Evolutionary conservation across 345 rosid genomes (phyloP), one percentile per base, ranked within the genome.

Genomic region (Eucalyptus urophylla): DNA sequence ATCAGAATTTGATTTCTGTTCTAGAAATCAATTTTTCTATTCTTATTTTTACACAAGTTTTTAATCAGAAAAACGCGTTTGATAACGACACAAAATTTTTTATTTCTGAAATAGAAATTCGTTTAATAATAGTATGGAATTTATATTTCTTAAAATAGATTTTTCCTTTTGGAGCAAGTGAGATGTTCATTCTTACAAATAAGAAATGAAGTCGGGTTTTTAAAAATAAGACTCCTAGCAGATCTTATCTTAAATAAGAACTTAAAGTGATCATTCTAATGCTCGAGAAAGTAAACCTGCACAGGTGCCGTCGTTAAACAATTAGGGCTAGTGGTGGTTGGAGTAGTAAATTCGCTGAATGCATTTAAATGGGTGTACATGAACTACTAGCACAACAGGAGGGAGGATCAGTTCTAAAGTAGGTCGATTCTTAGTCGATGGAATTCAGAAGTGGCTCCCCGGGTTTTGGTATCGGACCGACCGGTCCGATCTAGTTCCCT

Each of bases 341-440:
- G 98, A 86, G 89, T 92, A 60, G 91, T 96, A 94, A 95, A 96
- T 85, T 97, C 95, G 8, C 95, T 94, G 1, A 94, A 92, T 90
- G 98, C 98, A 5, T 94, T 92, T 62, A 97, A 96, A 8, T 95
- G 98, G 98, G 98, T 95, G 8, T 95, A 92, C 88, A 87, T 92
- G 49, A 92, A 93, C 88, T 88, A 90, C 22, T 56, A 94, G 93
- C 95, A 95, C 87, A 89, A 91, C 80, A 90, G 91, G 80, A 93
- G 95, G 95, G 95, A 95, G 83, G 29, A 22, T 24, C 62, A 5
- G 3, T 56, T 56, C 10, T 56, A 24, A 24, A 56, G 5, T 22
- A 24, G 29, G 6, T 0, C 1, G 1, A 5, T 24, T 56, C 14
- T 56, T 0, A 10, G 14, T 56, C 1, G 2, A 8, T 22, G 29